phyloP scores from a whole-genome alignment of 805 yeast genomes.

The Candida odintsovae region DNA sequence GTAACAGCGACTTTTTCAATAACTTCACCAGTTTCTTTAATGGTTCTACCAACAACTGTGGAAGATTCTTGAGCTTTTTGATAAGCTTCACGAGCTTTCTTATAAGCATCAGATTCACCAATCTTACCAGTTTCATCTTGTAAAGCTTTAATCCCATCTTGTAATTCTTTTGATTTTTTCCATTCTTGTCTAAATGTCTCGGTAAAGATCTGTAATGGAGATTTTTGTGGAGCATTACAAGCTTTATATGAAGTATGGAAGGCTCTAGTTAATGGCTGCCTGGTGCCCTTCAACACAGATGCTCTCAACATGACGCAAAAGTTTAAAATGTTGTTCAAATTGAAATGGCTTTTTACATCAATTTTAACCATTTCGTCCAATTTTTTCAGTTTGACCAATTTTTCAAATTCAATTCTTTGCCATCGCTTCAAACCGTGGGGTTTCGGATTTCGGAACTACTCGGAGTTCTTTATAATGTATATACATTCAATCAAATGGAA shows the following conservation, averaged over 20 bases:
- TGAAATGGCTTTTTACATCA: not conserved
- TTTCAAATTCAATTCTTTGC: not conserved
- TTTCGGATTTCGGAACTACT: not conserved
- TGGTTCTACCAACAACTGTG: constrained; percentile 65
- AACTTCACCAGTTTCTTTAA: constrained; percentile 86
- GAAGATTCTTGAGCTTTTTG: constrained; percentile 73
- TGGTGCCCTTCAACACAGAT: not conserved
- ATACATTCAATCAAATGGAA: no score
- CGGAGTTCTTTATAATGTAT: not conserved
- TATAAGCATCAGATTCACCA: constrained; percentile 91
- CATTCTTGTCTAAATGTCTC: constrained; percentile 91
- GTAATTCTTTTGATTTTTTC: constrained; percentile 83
- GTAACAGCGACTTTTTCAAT: constrained; percentile 84
- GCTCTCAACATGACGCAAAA: not conserved
- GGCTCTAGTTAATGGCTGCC: constrained; percentile 12
- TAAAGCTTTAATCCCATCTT: constrained; percentile 87
- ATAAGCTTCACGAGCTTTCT: constrained; percentile 88
- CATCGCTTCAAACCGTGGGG: not conserved
- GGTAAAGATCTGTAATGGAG: constrained; percentile 88
- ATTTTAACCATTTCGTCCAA: not conserved
- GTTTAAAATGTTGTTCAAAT: not conserved
- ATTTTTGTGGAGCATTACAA: constrained; percentile 37
- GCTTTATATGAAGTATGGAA: constrained; percentile 16
- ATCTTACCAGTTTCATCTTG: constrained; percentile 94
- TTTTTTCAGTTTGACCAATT: not conserved